Evolutionary conservation across 1,284 basidiomycete species (phyloP), one percentile per base, ranked within the genome.

Genomic region (Acaromyces ingoldii): DNA sequence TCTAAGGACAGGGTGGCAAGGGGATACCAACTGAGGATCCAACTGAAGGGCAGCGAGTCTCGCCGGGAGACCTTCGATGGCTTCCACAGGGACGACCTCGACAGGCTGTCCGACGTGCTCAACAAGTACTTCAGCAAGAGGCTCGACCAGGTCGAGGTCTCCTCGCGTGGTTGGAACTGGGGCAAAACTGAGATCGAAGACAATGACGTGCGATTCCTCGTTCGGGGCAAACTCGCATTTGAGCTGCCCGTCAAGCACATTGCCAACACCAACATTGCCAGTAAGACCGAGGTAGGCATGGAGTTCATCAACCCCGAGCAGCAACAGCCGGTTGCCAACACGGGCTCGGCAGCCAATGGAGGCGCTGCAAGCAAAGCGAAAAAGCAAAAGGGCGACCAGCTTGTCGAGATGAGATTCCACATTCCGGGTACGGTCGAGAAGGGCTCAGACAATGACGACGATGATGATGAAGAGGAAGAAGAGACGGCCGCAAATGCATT

Each of bases 141-240:
- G 6, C 80, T 98, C 25, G 93, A 97, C 73, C 83, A 83, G 10
- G 85, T 85, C 74, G 95, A 99, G 67, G 81, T 86, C 17, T 87
- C 88, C 6, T 83, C 92, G 72, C 90, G 91, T 73, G 95, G 95
- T 1, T 98, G 91, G 91, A 98, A 99, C 76, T 99, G 95, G 95
- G 95, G 95, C 15, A 83, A 87, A 28, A 64, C 70, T 7, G 55
- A 67, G 40, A 61, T 75, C 36, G 67, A 58, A 46, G 65, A 64
- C 34, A 89, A 89, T 2, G 89, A 93, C 70, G 91, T 98, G 62
- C 88, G 90, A 81, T 99, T 98, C 77, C 79, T 89, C 37, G 86
- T 97, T 1, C 87, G 89, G 3, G 90, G 90, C 65, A 91, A 88
- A 37, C 86, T 87, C 0, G 83, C 89, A 0, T 98, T 99, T 71